phyloP scores from a whole-genome alignment of 257 asterid genomes.

The Leonotis leonurus region DNA sequence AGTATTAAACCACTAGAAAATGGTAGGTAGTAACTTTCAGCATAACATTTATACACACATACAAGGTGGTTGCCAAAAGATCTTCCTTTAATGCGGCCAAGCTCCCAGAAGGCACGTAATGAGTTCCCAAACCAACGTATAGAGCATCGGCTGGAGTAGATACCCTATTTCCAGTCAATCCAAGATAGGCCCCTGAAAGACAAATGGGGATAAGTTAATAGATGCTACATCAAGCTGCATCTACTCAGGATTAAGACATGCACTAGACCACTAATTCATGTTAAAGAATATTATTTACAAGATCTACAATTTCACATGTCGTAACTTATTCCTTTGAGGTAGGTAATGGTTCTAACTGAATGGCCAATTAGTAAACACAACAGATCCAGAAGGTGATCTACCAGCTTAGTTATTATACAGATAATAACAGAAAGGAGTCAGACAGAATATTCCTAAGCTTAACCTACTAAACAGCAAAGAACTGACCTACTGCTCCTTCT shows the following conservation, averaged over 20 bases:
- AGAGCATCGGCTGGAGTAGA: constrained; percentile 97
- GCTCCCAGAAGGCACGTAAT: constrained; percentile 80
- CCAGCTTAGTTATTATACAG: too few species aligned
- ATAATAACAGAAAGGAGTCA: not conserved
- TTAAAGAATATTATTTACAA: not conserved
- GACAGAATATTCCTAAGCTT: not conserved
- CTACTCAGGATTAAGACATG: not conserved
- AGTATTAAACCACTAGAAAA: not conserved
- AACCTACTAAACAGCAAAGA: constrained; percentile 14
- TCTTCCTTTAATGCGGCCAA: constrained; percentile 56
- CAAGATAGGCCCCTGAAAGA: constrained; percentile 86
- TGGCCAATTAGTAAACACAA: too few species aligned
- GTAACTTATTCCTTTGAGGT: too few species aligned
- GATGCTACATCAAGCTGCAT: not conserved
- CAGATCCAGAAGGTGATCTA: too few species aligned
- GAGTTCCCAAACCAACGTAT: constrained; percentile 84
- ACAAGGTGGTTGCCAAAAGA: constrained; percentile 63
- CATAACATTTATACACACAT: constrained; percentile 20
- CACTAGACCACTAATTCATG: not conserved
- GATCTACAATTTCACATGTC: not conserved
- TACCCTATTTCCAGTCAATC: constrained; percentile 83
- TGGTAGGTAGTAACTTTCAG: not conserved
- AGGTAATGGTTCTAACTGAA: too few species aligned
- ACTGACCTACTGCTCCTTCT: constrained; percentile 89
- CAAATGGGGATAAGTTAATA: not conserved